Evolutionary conservation across 257 asterid species (phyloP).

Genomic region (Jasminum sambac): DNA sequence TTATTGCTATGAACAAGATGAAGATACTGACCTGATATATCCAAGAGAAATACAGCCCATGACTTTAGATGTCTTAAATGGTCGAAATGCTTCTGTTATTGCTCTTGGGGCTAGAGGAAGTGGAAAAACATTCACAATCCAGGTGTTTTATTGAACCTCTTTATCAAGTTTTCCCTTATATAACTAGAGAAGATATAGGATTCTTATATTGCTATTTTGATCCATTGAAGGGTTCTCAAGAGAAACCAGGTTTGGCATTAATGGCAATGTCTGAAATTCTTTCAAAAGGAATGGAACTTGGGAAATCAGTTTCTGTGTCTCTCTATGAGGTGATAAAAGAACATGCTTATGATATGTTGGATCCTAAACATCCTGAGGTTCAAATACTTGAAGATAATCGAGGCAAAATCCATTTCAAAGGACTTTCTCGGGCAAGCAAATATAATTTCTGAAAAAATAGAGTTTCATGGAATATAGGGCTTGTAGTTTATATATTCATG

Average conservation of each 20-base stretch:
- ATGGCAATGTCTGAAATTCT: conserved; percentile 71
- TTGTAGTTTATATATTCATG: conserved; percentile 3
- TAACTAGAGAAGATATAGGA: not conserved
- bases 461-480: not conserved
- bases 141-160: conserved; percentile 39
- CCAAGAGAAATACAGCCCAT: conserved; percentile 67
- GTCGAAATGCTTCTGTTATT: conserved; percentile 62
- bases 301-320: conserved; percentile 51
- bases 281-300: conserved; percentile 41
- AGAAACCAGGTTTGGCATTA: conserved; percentile 67
- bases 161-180: not conserved
- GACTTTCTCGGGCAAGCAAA: conserved; percentile 70
- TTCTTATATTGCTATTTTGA: conserved; percentile 10
- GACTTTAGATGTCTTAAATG: conserved; percentile 47
- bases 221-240: conserved; percentile 53
- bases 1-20: conserved; percentile 58
- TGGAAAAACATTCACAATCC: conserved; percentile 71
- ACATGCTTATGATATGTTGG: conserved; percentile 63
- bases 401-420: conserved; percentile 72
- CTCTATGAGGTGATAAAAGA: conserved; percentile 68
- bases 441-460: not conserved
- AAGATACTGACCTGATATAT: conserved; percentile 43
- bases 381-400: conserved; percentile 69
- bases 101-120: conserved; percentile 90
- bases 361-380: conserved; percentile 50